Evolutionary conservation across 2,329 filamentous ascomycete genomes (phyloP), one percentile per base, ranked within the genome.

Genomic region (Xylariaceae sp.): DNA sequence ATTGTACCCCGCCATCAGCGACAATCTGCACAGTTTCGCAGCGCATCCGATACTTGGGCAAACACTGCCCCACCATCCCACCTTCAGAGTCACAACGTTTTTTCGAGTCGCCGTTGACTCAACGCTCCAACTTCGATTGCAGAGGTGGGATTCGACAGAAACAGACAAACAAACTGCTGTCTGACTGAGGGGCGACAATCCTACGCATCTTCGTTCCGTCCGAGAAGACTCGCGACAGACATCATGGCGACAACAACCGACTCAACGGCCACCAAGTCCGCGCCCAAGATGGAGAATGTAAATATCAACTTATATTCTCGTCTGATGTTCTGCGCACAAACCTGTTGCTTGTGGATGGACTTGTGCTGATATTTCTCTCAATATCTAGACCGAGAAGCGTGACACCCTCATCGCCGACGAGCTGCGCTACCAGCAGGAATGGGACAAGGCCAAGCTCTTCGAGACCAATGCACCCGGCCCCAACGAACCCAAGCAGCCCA

Each of bases 391-490:
- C 41, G 53, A 58, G 33, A 59, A 59, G 34, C 57, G 55, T 38
- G 57, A 59, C 19, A 54, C 57, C n/a, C 38, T 59, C 33, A 58
- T 59, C 44, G 55, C 55, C 43, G 49, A 56, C 45, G 58, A 60
- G 43, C 18, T 55, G 28, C 52, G 54, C 36, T 97, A 96, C 74
- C 93, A 97, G 75, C 76, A 86, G 67, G 79, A 86, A 81, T 96
- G 90, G 90, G 82, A 87, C 66, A 78, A 89, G 53, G 77, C 83
- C 62, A 80, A 81, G 58, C 76, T 96, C 62, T 99, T 97, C 80
- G 81, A 97, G 72, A 81, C 86, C 63, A 78, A 97, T 72, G 91
- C 94, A 19, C 94, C 94, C 33, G 84, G 88, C 17, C 83, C 85
- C 47, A 74, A 80, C 58, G 91, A 97, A 62, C 82, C 91, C 58